Evolutionary conservation across 352 stramenopile genomes (phyloP), one percentile per base, ranked within the genome.

Genomic region (Globisporangium barbulae): DNA sequence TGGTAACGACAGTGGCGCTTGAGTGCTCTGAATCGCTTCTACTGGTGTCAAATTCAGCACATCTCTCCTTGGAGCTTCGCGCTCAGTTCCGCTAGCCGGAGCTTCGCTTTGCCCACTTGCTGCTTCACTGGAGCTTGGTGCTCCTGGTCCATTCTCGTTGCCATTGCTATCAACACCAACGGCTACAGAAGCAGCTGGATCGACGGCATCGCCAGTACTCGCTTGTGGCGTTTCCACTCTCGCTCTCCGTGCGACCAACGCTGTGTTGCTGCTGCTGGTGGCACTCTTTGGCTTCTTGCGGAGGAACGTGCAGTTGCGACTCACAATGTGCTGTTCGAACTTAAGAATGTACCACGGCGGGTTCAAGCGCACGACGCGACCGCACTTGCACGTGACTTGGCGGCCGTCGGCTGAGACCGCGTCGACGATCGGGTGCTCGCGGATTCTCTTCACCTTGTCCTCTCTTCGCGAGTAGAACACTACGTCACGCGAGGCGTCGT

Each of bases 301-400:
- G 4, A 93, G 69, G 54, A 89, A 89, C 7, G 78, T 78, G 71
- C 83, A 94, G 59, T 92, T 94, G 39, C 85, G 74, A 58, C 85
- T 94, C 21, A 84, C 81, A n/a, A 91, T 70, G 57, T 94, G 85
- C 72, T 94, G 85, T 68, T 94, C 85, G 41, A 85, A 94, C 67
- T 94, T 94, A 50, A 90, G 70, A 54, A 94, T 90, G 61, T 94
- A 94, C 85, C 85, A 94, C 33, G 85, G 78, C 37, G 85, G 85
- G 28, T 94, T 94, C 17, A 94, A 63, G 0, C 81, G 75, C 53
- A 94, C 85, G 47, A 62, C 75, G 45, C 83, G 81, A 3, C 85
- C 83, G 64, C 85, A 94, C 33, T 86, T 90, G 63, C 85, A 94
- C 35, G 66, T 47, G 2, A 94, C 74, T 9, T 70, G 70, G 7